Evolutionary conservation across 495 filamentous ascomycete species (phyloP).

Genomic region (Cercophora newfieldiana): DNA sequence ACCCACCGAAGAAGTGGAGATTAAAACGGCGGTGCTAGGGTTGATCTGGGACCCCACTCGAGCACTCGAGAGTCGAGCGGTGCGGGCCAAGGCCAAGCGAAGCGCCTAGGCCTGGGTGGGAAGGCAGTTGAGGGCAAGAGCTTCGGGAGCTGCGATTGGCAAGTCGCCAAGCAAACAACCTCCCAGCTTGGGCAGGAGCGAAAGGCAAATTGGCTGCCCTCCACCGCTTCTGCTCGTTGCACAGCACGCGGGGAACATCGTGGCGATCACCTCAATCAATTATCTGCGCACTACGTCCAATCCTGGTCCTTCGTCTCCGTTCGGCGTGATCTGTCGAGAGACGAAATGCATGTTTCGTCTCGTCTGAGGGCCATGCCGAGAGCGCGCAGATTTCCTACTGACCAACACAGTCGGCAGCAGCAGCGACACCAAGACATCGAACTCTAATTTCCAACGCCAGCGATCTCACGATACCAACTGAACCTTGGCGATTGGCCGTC

Average conservation of each 20-base stretch:
- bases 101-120: not conserved
- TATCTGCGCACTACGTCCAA: not conserved
- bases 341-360: not conserved
- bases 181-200: conserved; percentile 17
- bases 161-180: not conserved
- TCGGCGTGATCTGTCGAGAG: not conserved
- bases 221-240: not conserved
- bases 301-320: not conserved
- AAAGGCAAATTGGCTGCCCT: conserved; percentile 12
- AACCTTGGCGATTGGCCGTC: not conserved
- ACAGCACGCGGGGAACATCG: not conserved
- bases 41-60: no score
- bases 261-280: not conserved
- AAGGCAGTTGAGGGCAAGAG: not conserved
- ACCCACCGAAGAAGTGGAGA: no score
- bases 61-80: not conserved
- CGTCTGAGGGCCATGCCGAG: not conserved
- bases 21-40: no score
- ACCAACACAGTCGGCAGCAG: not conserved
- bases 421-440: no score
- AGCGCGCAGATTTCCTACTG: not conserved
- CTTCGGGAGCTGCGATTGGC: not conserved
- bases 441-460: not conserved
- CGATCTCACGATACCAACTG: not conserved
- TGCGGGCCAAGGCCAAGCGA: no score